Evolutionary conservation across 176 grass and related monocot species (phyloP), one percentile per base, ranked within the genome.

Genomic region (Canna indica): DNA sequence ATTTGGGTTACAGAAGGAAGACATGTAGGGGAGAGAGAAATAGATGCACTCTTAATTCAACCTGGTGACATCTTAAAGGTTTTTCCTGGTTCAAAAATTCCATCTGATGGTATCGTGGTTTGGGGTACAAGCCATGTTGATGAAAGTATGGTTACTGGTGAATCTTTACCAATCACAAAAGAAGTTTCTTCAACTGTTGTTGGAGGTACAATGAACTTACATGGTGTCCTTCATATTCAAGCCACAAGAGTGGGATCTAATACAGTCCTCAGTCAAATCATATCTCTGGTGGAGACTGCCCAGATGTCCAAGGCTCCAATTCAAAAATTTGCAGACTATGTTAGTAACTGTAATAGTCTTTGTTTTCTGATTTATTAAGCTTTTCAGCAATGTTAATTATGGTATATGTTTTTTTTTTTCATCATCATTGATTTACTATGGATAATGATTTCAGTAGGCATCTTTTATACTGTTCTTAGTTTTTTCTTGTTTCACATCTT

Each of bases 111-210:
- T 78, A 65, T 85, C 16, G 84, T 93, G 2, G 78, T 84, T 73
- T 92, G 94, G 89, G 94, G 94, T 71, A 78, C 82, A 64, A 99
- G 89, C 67, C 82, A 99, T 83, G 87, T 86, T 64, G 91, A 99
- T 76, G 94, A 99, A 87, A 99, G 94, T 75, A 99, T 99, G 94
- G 85, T 99, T 56, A 99, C 94, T 65, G 94, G 94, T 77, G 94
- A 99, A 91, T 90, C 94, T 67, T 72, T 77, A 83, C 82, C 86
- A 16, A 56, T 93, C 61, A 75, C 65, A 14, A 99, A 99, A 81
- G 94, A 99, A 76, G 78, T 90, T 72, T 87, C 86, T 8, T 90
- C 78, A 70, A 42, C 79, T 45, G 82, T 85, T 54, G 90, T 99
- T 72, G 94, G 94, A 54, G 94, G 94, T 41, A 99, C 94, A 70